Conservation (phyloP, 1,139 yeast species). For the Zhuliangozyma parablackwelliae region DNA sequence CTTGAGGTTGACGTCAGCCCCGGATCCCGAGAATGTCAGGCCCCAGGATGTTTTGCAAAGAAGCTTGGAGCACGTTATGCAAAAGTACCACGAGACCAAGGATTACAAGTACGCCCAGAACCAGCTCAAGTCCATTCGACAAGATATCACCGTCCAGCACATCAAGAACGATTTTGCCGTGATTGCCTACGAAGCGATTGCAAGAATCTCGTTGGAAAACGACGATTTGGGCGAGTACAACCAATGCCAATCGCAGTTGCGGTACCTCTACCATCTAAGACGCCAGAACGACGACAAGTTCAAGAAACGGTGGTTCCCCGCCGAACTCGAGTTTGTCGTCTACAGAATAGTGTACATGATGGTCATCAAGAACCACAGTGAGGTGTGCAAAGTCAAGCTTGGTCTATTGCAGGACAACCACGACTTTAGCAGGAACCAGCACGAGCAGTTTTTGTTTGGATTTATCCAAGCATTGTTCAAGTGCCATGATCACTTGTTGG, state of each 20-base stretch:
- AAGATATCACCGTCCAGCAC: constrained; percentile 90
- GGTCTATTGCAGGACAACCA: constrained; percentile 10
- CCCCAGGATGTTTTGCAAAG: constrained; percentile 60
- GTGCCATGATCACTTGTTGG: constrained; percentile 17
- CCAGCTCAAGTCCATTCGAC: constrained; percentile 87
- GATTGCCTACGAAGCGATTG: constrained; percentile 79
- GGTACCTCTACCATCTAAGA: constrained; percentile 47
- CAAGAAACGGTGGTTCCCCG: constrained; percentile 13
- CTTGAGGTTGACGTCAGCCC: constrained; percentile 83
- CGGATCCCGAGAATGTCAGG: constrained; percentile 79
- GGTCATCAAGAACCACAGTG: constrained; percentile 65
- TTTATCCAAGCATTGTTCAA: constrained; percentile 22
- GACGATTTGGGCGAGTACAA: constrained; percentile 90
- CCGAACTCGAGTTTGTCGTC: constrained; percentile 60
- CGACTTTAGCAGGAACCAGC: constrained; percentile 16
- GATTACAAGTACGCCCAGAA: constrained; percentile 77
- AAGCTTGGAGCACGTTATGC: constrained; percentile 52
- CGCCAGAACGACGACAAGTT: constrained; percentile 9
- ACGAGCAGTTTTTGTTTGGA: constrained; percentile 16
- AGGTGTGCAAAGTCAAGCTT: constrained; percentile 36
- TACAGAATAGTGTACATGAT: constrained; percentile 76
- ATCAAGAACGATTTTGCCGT: constrained; percentile 76
- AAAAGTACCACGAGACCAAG: constrained; percentile 46
- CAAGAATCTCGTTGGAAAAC: constrained; percentile 77
- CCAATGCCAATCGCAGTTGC: constrained; percentile 86